A percentile compares a stretch with the other conserved stretches of the same genome.
These are phyloP conservation scores for Colletotrichum sp. DNA, from an alignment of 2,329 filamentous ascomycete genomes.

Conservation along the genomic window DNA sequence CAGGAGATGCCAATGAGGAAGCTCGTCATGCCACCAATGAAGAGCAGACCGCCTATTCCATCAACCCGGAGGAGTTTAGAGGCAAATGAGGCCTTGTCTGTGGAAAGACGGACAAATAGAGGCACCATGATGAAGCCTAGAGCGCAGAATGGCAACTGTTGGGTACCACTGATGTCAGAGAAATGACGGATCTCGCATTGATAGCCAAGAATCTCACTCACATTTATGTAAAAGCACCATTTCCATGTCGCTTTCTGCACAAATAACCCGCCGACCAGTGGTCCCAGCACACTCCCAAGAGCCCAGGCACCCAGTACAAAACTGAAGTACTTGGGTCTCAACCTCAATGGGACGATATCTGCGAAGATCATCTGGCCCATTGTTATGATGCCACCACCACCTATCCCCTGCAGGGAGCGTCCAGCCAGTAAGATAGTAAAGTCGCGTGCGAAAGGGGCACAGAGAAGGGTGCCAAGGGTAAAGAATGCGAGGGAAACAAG, in stretches of 20 bases:
- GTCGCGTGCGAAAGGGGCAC: not conserved
- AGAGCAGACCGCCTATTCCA: not conserved
- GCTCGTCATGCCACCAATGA: not conserved
- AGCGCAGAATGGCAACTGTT: not conserved
- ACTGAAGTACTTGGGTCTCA: not conserved
- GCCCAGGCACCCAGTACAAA: not conserved
- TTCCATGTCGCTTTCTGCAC: not conserved
- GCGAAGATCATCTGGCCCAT: constrained; percentile 16
- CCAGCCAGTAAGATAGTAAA: constrained; percentile 8
- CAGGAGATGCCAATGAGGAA: not conserved
- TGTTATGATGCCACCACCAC: constrained; percentile 18
- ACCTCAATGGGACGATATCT: not conserved
- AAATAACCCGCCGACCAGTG: not conserved
- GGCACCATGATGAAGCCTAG: not conserved
- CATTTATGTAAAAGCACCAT: not conserved
- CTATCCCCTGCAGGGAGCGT: constrained; percentile 13
- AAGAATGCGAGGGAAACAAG: not conserved
- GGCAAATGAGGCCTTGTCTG: not conserved
- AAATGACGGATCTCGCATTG: not conserved
- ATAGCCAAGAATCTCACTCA: not conserved
- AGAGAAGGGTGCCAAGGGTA: not conserved
- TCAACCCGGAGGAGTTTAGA: not conserved
- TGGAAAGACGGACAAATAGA: not conserved
- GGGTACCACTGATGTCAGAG: not conserved
- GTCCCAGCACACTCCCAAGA: not conserved